Base-by-base conservation (phyloP, 1,284 basidiomycete genomes). In the Ceratobasidium sp. region DNA sequence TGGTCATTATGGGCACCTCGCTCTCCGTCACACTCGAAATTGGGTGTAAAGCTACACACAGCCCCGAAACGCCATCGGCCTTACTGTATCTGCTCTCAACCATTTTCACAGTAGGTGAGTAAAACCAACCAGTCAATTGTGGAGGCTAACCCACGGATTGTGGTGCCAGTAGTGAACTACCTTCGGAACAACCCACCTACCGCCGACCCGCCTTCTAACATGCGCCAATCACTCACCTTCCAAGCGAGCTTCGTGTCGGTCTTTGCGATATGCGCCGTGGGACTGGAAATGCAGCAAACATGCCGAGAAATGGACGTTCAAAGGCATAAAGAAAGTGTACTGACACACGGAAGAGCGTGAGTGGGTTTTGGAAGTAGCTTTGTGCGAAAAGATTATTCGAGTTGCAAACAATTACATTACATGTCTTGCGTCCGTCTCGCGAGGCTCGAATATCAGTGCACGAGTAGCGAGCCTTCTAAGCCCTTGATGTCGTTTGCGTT, bases 1-100 rank as follows among this genome's bases (percentile, higher is more conserved):
- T 90, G 83, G 86, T 86, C 2, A 79, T 93, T 58, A 86, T 93
- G 37, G 92, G 92, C 22, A 83, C 87, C 4, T 86, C 93, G 82
- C 84, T 94, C 2, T 92, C 92, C 1, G 85, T 94, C 29, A 88
- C 84, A 0, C 83, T 94, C 75, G 92, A 94, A 79, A 86, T 94
- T 27, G 89, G 85, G 8, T 89, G 88, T 56, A 92, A 94, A 80
- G 79, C 93, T 34, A 92, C 92, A 13, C 85, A 90, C 74, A 93
- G 92, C 78, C 86, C 92, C 1, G 91, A 92, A 75, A 88, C 86
- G 0, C 92, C 90, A 75, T 86, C 91, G 0, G 90, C 92, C 0
- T 79, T 92, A 29, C 79, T 93, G 39, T 22, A 63, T 37, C 61
- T 63, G 22, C 61, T 63, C 7, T 22, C 61, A 16, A 27, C 24